phyloP scores from a whole-genome alignment of 2,329 filamentous ascomycete genomes.

The Epichloe amarillans region DNA sequence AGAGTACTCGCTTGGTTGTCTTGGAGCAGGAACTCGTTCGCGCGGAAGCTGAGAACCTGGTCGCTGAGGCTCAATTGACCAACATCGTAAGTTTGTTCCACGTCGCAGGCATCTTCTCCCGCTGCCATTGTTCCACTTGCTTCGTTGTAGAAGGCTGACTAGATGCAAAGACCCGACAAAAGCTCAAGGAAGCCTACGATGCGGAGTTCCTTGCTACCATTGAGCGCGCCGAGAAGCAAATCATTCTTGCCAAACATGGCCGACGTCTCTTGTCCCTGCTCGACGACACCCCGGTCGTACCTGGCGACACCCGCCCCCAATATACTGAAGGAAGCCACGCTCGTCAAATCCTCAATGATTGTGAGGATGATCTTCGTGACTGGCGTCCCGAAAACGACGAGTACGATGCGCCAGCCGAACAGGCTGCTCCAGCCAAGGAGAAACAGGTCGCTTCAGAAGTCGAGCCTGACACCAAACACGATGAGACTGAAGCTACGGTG shows the following conservation, averaged over 20 bases:
- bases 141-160: not conserved
- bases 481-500: not conserved
- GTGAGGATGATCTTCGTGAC: constrained; percentile 71
- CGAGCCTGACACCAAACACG: not conserved
- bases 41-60: constrained; percentile 88
- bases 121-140: not conserved
- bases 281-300: constrained; percentile 80
- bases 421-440: constrained; percentile 13
- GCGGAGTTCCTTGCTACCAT: constrained; percentile 81
- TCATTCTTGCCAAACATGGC: constrained; percentile 83
- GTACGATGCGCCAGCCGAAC: constrained; percentile 13
- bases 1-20: constrained; percentile 65
- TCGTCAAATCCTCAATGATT: constrained; percentile 79
- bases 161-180: constrained; percentile 93
- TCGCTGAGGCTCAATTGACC: constrained; percentile 90
- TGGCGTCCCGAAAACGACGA: constrained; percentile 45
- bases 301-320: constrained; percentile 60
- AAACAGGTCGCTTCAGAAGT: constrained; percentile 10
- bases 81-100: constrained; percentile 59
- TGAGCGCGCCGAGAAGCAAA: constrained; percentile 93
- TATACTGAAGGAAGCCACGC: constrained; percentile 57
- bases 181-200: constrained; percentile 90
- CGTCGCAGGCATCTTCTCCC: not conserved
- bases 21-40: constrained; percentile 94
- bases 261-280: constrained; percentile 72